Evolutionary conservation across 1,139 yeast genomes (phyloP).

Genomic region (Kodamaea sp.): DNA sequence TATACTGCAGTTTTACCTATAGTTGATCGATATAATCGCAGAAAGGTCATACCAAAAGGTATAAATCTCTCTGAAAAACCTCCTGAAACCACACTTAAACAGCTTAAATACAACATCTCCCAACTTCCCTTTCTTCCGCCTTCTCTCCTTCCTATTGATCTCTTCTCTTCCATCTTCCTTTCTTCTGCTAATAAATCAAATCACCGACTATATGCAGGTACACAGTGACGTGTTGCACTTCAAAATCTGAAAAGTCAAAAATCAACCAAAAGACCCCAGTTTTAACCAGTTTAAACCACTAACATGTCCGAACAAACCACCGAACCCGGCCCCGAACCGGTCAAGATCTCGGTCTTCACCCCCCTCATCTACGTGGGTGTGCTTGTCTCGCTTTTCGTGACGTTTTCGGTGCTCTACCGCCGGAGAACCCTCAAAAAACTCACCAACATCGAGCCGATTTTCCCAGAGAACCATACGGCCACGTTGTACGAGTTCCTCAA

Average conservation of each 20-base stretch:
- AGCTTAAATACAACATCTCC: too few species aligned
- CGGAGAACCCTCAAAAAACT: slow-evolving; percentile 56
- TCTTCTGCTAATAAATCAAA: too few species aligned
- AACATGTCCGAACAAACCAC: slow-evolving; percentile 32
- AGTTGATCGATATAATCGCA: too few species aligned
- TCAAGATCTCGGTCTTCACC: slow-evolving; percentile 74
- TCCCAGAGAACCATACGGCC: slow-evolving; percentile 65
- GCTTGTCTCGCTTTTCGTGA: slow-evolving; percentile 64
- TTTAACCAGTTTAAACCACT: slow-evolving; percentile 1
- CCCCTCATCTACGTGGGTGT: slow-evolving; percentile 81
- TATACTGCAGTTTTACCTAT: too few species aligned
- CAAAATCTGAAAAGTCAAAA: too few species aligned
- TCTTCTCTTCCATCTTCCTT: not conserved
- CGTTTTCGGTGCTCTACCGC: slow-evolving; percentile 76
- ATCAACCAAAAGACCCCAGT: not conserved
- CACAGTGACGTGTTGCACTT: not conserved
- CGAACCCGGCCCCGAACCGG: slow-evolving; percentile 24
- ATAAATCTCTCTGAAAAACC: too few species aligned
- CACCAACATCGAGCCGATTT: slow-evolving; percentile 65
- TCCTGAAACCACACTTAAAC: too few species aligned
- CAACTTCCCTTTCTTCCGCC: too few species aligned
- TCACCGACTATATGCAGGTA: too few species aligned
- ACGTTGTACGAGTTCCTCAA: slow-evolving; percentile 65
- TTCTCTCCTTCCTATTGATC: too few species aligned
- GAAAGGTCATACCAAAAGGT: too few species aligned